Evolutionary conservation across 371 early-diverging fungal genomes (phyloP).

Genomic region (Rhizopus delemar): DNA sequence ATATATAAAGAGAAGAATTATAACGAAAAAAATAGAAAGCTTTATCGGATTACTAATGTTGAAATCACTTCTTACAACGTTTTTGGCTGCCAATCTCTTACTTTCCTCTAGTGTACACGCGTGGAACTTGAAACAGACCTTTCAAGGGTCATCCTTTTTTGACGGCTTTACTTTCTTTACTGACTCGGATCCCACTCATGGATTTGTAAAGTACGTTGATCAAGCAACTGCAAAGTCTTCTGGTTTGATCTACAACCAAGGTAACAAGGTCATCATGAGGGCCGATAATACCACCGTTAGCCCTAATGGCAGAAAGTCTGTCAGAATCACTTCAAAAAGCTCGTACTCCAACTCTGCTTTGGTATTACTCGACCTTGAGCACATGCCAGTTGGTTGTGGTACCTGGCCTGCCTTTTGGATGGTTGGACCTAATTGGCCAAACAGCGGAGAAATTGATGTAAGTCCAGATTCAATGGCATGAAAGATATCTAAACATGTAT

Average conservation of each 20-base stretch:
- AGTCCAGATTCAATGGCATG: background rate
- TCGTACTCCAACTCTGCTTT: conserved; percentile 25
- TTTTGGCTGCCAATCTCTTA: background rate
- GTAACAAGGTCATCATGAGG: conserved; percentile 12
- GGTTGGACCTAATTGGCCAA: conserved; percentile 37
- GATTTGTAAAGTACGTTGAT: conserved; percentile 46
- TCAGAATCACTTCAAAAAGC: conserved; percentile 26
- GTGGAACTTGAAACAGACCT: conserved; percentile 22
- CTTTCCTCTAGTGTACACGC: conserved; percentile 7
- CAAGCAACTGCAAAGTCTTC: conserved; percentile 21
- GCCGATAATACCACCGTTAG: conserved; percentile 24
- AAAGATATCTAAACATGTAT: background rate
- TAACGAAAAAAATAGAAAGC: too few species aligned
- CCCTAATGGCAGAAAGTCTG: conserved; percentile 28
- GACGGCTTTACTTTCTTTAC: conserved; percentile 42
- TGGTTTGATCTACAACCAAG: conserved; percentile 13
- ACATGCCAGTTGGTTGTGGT: conserved; percentile 48
- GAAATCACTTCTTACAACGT: background rate
- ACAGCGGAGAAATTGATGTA: conserved; percentile 41
- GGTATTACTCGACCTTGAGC: conserved; percentile 34
- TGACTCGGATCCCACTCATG: conserved; percentile 48
- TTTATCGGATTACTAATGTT: background rate
- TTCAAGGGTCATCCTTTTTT: conserved; percentile 25
- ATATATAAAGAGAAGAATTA: background rate
- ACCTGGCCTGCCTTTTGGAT: conserved; percentile 47